Evolutionary conservation across 2,329 filamentous ascomycete species (phyloP).

Genomic region (Calonectria leucothoes): DNA sequence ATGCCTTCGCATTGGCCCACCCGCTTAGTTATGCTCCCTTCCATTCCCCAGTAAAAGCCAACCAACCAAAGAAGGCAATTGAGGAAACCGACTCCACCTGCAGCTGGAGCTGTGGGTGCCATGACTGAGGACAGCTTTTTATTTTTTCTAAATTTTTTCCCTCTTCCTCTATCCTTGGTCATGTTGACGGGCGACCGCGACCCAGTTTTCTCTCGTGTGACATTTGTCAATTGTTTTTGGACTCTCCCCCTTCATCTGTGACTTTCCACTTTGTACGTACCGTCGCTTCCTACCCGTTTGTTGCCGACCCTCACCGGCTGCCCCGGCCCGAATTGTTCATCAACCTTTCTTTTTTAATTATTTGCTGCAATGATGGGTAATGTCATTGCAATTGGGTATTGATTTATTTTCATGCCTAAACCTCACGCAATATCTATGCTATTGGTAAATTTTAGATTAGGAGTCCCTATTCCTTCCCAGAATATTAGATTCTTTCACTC

Average conservation of each 20-base stretch:
- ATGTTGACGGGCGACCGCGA: background rate
- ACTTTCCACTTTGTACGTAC: background rate
- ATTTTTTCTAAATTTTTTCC: background rate
- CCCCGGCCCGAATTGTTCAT: constrained; percentile 7
- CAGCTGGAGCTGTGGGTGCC: constrained; percentile 1
- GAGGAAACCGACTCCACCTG: background rate
- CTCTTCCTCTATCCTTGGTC: background rate
- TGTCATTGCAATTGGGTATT: background rate
- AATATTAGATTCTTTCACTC: background rate
- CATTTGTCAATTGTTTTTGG: constrained; percentile 9
- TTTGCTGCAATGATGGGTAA: background rate
- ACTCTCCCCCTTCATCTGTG: constrained; percentile 4
- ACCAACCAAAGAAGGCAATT: constrained; percentile 18
- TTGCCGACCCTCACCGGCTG: constrained; percentile 2
- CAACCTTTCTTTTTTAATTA: background rate
- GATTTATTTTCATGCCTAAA: background rate
- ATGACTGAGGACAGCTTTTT: constrained; percentile 10
- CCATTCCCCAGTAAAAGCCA: background rate
- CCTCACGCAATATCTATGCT: background rate
- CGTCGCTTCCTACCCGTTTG: constrained; percentile 3
- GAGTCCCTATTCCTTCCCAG: background rate
- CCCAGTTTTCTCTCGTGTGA: background rate
- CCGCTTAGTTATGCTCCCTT: background rate
- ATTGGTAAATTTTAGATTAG: background rate
- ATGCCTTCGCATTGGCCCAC: constrained; percentile 8